Percentiles rank a stretch among this genome's conserved stretches.
Evolutionary conservation across 306 rosid genomes (phyloP).

Genomic region (Trifolium pratense): DNA sequence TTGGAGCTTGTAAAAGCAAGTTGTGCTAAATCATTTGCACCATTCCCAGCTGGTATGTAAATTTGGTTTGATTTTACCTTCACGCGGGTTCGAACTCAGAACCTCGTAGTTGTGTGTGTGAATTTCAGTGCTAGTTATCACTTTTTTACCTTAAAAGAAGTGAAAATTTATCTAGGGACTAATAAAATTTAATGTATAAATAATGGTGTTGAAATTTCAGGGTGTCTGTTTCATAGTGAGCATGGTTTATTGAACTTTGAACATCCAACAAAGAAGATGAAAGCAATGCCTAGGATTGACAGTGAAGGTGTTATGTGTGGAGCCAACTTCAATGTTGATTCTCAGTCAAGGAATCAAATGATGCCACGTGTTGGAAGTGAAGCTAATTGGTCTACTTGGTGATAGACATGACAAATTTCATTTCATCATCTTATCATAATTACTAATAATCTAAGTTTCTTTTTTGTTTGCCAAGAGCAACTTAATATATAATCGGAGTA

Average conservation of each 20-base stretch:
- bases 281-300: constrained; percentile 93
- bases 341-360: constrained; percentile 58
- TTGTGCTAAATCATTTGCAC: constrained; percentile 96
- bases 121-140: no score
- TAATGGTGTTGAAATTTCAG: constrained; percentile 49
- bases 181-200: not conserved
- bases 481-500: constrained; percentile 9
- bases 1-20: constrained; percentile 70
- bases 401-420: constrained; percentile 30
- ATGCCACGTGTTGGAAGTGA: constrained; percentile 99
- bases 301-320: constrained; percentile 97
- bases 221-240: constrained; percentile 90
- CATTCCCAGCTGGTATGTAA: constrained; percentile 80
- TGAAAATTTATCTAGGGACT: not conserved
- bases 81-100: no score
- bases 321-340: constrained; percentile 86
- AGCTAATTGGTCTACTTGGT: constrained; percentile 91
- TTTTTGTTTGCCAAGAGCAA: constrained; percentile 1
- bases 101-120: no score
- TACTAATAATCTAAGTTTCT: constrained; percentile 11
- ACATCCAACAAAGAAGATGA: constrained; percentile 87
- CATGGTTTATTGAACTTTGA: constrained; percentile 83
- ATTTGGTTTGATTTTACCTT: not conserved
- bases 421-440: no score
- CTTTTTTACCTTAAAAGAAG: not conserved